Base-by-base conservation (phyloP, 495 filamentous ascomycete genomes). In the Neurospora discreta region DNA sequence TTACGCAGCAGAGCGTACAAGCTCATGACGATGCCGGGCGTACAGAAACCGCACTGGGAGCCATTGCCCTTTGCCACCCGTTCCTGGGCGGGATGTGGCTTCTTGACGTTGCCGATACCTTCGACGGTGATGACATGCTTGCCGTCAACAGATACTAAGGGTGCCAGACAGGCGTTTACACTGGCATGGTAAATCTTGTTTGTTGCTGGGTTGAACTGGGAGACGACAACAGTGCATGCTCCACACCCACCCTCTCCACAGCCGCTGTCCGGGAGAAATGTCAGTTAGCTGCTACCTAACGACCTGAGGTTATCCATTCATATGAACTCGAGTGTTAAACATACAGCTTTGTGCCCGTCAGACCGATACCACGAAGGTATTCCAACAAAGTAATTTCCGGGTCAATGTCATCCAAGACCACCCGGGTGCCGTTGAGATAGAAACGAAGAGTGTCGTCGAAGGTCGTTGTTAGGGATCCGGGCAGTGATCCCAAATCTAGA, bases 121-220 rank as follows among this genome's bases (percentile, higher is more conserved):
- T 99, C 95, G 15, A 99, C 89, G 9, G 95, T 99, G 75, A 99
- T 94, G 73, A 99, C 94, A 86, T 99, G 95, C 81, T 99, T 99
- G 33, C 95, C 95, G 81, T 98, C 95, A 16, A 99, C 87, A 73
- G 93, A 95, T 39, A 94, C 90, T 69, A 99, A 84, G 1, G 95
- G 95, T 16, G 95, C 95, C 40, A 99, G 86, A 78, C 95, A 99
- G 52, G 95, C 95, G 78, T 98, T 98, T 70, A 97, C 91, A 26
- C 90, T 92, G 69, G 93, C 93, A 80, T 98, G 93, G 77, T 97
- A 97, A 71, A 98, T 90, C 76, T 90, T 87, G 78, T 90, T 91
- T 60, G 93, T 96, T 9, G 95, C 98, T 18, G 92, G 92, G 80
- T 97, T 98, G 75, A 91, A 89, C 80, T 97, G 93, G 18, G 92